Percentiles rank a stretch among this genome's conserved stretches.
phyloP scores from a whole-genome alignment of 768 basidiomycete species.

The Amanita polypyramis region DNA sequence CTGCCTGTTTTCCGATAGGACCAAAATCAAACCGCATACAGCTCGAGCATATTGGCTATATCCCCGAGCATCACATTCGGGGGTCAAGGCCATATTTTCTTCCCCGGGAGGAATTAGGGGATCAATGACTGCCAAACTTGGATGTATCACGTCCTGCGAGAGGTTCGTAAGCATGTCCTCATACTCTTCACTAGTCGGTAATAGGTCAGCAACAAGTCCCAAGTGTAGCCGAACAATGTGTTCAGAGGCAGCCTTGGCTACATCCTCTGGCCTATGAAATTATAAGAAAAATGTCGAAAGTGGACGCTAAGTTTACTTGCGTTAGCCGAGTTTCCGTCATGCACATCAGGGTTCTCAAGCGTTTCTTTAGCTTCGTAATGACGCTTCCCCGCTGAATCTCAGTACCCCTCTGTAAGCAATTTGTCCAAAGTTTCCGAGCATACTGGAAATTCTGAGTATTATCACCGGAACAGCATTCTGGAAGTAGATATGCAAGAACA shows the following conservation, averaged over 20 bases:
- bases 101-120: slow-evolving; percentile 41
- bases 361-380: slow-evolving; percentile 26
- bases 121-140: slow-evolving; percentile 51
- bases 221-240: slow-evolving; percentile 26
- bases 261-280: slow-evolving; percentile 32
- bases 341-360: slow-evolving; percentile 29
- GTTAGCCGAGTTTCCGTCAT: slow-evolving; percentile 26
- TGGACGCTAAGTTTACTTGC: slow-evolving; percentile 16
- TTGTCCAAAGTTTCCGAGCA: slow-evolving; percentile 26
- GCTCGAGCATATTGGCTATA: slow-evolving; percentile 57
- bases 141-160: slow-evolving; percentile 33
- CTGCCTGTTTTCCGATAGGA: slow-evolving; percentile 50
- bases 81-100: slow-evolving; percentile 9
- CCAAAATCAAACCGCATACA: slow-evolving; percentile 41
- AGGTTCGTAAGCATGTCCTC: slow-evolving; percentile 36
- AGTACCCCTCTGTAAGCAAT: slow-evolving; percentile 17
- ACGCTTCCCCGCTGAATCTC: slow-evolving; percentile 17
- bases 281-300: slow-evolving; percentile 4
- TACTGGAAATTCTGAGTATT: slow-evolving; percentile 13
- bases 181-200: slow-evolving; percentile 37
- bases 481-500: slow-evolving; percentile 36
- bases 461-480: slow-evolving; percentile 20
- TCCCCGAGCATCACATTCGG: slow-evolving; percentile 22
- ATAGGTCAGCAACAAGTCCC: slow-evolving; percentile 36
- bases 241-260: slow-evolving; percentile 26